Evolutionary conservation across 345 rosid genomes (phyloP).

Genomic region (Anacardium occidentale): DNA sequence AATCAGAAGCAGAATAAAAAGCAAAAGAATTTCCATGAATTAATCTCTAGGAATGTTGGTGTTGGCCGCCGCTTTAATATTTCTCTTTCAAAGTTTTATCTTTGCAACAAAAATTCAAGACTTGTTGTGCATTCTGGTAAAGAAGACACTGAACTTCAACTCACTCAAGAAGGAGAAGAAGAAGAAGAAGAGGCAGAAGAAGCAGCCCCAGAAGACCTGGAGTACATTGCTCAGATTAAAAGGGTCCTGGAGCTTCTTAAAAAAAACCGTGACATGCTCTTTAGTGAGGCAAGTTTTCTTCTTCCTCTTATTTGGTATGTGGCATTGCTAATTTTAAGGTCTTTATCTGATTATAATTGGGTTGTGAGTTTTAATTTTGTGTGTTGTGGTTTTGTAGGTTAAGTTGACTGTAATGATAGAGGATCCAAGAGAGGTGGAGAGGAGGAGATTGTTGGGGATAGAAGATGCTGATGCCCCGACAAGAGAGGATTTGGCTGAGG

Average conservation of each 20-base stretch:
- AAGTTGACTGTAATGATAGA: constrained; percentile 81
- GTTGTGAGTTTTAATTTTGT: background rate
- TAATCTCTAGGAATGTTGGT: background rate
- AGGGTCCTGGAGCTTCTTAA: constrained; percentile 75
- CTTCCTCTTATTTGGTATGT: background rate
- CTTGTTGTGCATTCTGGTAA: constrained; percentile 27
- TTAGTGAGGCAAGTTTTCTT: constrained; percentile 53
- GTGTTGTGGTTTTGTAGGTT: constrained; percentile 44
- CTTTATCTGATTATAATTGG: background rate
- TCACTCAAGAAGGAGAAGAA: constrained; percentile 19
- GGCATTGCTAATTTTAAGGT: background rate
- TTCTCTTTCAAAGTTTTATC: background rate
- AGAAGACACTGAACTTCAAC: constrained; percentile 36
- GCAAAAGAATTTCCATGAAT: background rate
- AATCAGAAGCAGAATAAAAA: background rate
- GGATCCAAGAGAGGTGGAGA: constrained; percentile 88
- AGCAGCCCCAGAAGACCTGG: constrained; percentile 38
- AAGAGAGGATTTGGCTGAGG: constrained; percentile 81
- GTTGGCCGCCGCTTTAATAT: background rate
- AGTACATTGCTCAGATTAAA: constrained; percentile 38
- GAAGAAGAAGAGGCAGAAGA: constrained; percentile 22
- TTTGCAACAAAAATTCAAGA: background rate
- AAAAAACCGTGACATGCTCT: constrained; percentile 88
- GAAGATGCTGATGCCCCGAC: constrained; percentile 75
- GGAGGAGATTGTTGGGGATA: constrained; percentile 81